phyloP scores from a whole-genome alignment of 345 rosid genomes.

The Camelina neglecta region DNA sequence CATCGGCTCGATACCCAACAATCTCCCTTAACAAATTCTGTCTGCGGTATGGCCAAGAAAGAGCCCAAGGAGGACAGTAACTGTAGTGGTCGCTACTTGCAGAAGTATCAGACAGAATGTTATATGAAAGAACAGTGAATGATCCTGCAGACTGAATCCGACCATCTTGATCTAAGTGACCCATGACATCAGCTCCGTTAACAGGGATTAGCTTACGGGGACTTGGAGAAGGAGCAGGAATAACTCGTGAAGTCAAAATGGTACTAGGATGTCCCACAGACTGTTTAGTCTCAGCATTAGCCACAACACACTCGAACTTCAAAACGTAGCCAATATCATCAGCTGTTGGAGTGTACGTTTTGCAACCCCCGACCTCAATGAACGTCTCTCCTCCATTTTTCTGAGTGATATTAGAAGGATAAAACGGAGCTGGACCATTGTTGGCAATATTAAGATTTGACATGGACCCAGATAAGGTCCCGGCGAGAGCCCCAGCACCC shows the following conservation, averaged over 20 bases:
- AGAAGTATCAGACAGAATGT: conserved; percentile 80
- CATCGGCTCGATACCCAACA: conserved; percentile 95
- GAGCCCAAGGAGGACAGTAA: conserved; percentile 99
- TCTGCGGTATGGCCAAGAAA: conserved; percentile 95
- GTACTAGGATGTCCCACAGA: conserved; percentile 71
- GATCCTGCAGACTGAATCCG: conserved; percentile 77
- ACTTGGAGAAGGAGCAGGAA: conserved; percentile 93
- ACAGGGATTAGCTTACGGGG: conserved; percentile 88
- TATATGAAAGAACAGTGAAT: conserved; percentile 94
- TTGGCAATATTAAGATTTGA: conserved; percentile 60
- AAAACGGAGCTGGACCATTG: conserved; percentile 76
- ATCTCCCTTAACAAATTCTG: conserved; percentile 95
- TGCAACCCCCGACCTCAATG: conserved; percentile 87
- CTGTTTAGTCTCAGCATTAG: conserved; percentile 73
- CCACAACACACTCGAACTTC: conserved; percentile 91
- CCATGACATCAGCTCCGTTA: conserved; percentile 69
- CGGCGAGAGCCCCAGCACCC: conserved; percentile 64
- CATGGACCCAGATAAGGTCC: conserved; percentile 69
- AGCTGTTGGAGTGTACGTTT: conserved; percentile 91
- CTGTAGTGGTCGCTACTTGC: conserved; percentile 81
- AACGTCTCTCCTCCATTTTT: conserved; percentile 82
- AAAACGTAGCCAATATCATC: conserved; percentile 93
- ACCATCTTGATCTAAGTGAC: conserved; percentile 77
- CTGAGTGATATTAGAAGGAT: conserved; percentile 73
- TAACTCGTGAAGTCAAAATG: conserved; percentile 83